Evolutionary conservation across 352 stramenopile genomes (phyloP), one percentile per base, ranked within the genome.

Genomic region (Phytopythium vexans): DNA sequence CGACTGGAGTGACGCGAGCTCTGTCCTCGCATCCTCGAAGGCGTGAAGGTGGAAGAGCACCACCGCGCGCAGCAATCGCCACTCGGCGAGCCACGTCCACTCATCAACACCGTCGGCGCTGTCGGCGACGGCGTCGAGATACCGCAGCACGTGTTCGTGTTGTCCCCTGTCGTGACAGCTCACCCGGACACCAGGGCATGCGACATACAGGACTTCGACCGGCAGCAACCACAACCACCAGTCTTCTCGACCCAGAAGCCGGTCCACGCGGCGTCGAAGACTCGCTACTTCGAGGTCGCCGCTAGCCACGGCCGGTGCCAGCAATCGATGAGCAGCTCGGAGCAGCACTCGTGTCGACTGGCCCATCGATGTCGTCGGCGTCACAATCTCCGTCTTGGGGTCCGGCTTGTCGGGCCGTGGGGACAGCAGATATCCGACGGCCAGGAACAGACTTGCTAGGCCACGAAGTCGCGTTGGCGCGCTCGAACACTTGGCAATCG

Each of bases 401-500:
- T 69, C 62, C 46, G 40, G 48, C 21, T 51, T 36, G 35, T 8
- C 32, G 12, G 0, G 33, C 48, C 6, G 44, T 14, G 42, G 36
- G 6, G 47, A 35, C 11, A 73, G 33, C 21, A 82, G 46, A 42
- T 77, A 71, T 14, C 45, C 56, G 15, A 58, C 60, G 2, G 68
- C 71, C 41, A 77, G 32, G 36, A 82, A 82, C 14, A 78, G 45
- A 35, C 71, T 74, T 27, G 62, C 63, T 14, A 82, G 57, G 14
- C 71, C 68, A 32, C 71, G 68, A 15, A 78, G 46, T 39, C 73
- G 77, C 21, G 47, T 38, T 6, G 68, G 68, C 4, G 71, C 71
- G 14, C 51, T 76, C 11, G 54, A 11, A 32, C 62, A 76, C 39
- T 66, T 74, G 56, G 65, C 76, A 41, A 81, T 63, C 1, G 44